Conservation (phyloP, 257 asterid species). For the Vinca minor region DNA sequence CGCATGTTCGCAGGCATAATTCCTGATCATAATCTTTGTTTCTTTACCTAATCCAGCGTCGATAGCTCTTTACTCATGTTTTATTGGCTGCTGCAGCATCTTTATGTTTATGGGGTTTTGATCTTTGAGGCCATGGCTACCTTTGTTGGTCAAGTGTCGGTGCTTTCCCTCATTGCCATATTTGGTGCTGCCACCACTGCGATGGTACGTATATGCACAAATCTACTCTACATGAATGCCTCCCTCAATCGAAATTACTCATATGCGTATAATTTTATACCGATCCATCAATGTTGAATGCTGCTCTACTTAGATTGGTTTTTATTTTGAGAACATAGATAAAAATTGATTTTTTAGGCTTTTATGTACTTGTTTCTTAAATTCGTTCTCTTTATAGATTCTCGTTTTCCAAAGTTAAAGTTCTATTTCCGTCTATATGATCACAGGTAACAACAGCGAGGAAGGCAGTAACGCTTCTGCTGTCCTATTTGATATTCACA, state of each 20-base stretch:
- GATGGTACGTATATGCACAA: constrained; percentile 49
- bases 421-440: too few species aligned
- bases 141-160: constrained; percentile 83
- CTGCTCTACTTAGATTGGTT: too few species aligned
- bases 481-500: constrained; percentile 80
- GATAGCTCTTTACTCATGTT: background rate
- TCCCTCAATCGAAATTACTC: too few species aligned
- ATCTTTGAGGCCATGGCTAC: constrained; percentile 95
- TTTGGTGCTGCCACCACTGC: constrained; percentile 98
- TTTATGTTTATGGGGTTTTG: constrained; percentile 79
- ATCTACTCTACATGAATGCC: background rate
- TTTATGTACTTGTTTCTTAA: too few species aligned
- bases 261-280: too few species aligned
- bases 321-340: too few species aligned
- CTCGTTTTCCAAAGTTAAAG: too few species aligned
- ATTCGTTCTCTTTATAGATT: too few species aligned
- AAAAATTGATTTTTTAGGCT: too few species aligned
- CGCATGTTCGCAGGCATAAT: constrained; percentile 66
- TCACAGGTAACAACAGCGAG: constrained; percentile 86
- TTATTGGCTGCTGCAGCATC: constrained; percentile 50
- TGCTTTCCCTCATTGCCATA: constrained; percentile 80
- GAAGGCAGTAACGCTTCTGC: constrained; percentile 74
- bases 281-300: too few species aligned
- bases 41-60: background rate
- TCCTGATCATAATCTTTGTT: background rate